A percentile compares a stretch with the other conserved stretches of the same genome.
phyloP scores from a whole-genome alignment of 2,329 filamentous ascomycete genomes.

The Clonostachys sp. region DNA sequence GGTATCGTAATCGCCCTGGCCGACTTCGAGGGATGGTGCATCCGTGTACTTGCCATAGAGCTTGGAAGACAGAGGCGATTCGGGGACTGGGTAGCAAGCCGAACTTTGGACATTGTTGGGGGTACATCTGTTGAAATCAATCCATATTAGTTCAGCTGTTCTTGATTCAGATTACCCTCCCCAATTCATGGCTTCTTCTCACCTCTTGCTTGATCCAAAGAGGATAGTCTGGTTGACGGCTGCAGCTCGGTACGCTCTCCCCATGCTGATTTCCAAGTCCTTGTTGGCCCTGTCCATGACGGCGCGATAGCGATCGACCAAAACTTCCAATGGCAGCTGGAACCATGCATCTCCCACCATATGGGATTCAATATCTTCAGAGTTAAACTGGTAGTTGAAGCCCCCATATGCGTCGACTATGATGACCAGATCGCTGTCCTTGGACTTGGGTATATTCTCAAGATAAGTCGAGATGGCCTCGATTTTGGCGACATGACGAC shows the following conservation, averaged over 20 bases:
- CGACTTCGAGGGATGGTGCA: constrained; percentile 1
- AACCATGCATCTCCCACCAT: constrained; percentile 20
- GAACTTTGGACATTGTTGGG: constrained; percentile 13
- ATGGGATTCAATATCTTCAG: background rate
- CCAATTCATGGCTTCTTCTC: background rate
- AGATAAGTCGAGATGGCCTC: constrained; percentile 15
- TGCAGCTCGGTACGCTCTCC: constrained; percentile 11
- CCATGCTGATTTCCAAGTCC: constrained; percentile 13
- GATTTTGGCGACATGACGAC: constrained; percentile 21
- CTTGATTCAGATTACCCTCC: too few species aligned
- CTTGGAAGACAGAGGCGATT: constrained; percentile 15
- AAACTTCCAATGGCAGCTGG: constrained; percentile 17
- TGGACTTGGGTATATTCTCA: constrained; percentile 11
- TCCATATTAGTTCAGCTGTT: too few species aligned
- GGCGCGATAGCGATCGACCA: constrained; percentile 15
- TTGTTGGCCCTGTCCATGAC: constrained; percentile 13
- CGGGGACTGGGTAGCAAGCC: constrained; percentile 18
- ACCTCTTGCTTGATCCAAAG: constrained; percentile 15
- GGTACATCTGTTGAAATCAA: constrained; percentile 8
- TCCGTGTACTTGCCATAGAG: constrained; percentile 14
- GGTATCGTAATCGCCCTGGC: constrained; percentile 3
- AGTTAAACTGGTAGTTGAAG: constrained; percentile 3
- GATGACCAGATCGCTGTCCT: constrained; percentile 18
- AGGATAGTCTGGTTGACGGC: constrained; percentile 13
- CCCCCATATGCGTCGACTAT: constrained; percentile 19